Percentiles rank a stretch among this genome's conserved stretches.
These are phyloP conservation scores for Calocera cornea DNA, from an alignment of 768 basidiomycete genomes.

Conservation along the genomic window DNA sequence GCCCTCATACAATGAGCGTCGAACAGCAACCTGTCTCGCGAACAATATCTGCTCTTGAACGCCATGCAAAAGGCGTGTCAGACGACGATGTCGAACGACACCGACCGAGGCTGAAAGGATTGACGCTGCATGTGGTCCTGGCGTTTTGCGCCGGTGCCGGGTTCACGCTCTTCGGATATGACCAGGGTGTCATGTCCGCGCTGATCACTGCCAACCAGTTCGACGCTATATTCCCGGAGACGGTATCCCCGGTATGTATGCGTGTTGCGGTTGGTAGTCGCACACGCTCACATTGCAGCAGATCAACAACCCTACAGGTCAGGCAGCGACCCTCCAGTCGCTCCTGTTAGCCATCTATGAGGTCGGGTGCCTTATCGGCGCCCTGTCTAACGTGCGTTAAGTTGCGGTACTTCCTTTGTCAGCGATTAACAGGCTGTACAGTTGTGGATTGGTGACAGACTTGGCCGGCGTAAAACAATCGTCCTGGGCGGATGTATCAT, in stretches of 20 bases:
- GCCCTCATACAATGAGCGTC: background rate
- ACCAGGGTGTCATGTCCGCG: slow-evolving; percentile 61
- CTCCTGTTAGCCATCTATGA: slow-evolving; percentile 29
- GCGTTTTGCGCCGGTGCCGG: slow-evolving; percentile 47
- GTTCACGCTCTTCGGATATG: slow-evolving; percentile 56
- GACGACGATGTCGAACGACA: slow-evolving; percentile 27
- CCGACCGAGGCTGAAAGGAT: slow-evolving; percentile 30
- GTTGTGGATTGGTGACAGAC: slow-evolving; percentile 19
- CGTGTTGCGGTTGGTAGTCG: slow-evolving; percentile 44
- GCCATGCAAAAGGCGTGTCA: background rate
- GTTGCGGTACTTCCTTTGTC: background rate
- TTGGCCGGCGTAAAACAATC: slow-evolving; percentile 18
- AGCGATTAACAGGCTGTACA: background rate
- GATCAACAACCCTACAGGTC: slow-evolving; percentile 11
- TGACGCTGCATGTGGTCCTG: slow-evolving; percentile 34
- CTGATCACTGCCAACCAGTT: slow-evolving; percentile 48
- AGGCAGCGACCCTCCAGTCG: slow-evolving; percentile 2
- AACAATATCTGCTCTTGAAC: background rate
- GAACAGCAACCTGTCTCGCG: slow-evolving; percentile 1
- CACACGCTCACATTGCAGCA: slow-evolving; percentile 45
- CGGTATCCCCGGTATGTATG: slow-evolving; percentile 30
- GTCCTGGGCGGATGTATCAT: slow-evolving; percentile 15
- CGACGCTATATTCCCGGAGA: slow-evolving; percentile 44
- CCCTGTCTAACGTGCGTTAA: slow-evolving; percentile 39
- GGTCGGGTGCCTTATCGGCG: slow-evolving; percentile 51